Evolutionary conservation across 768 basidiomycete genomes (phyloP).

Genomic region (Chalciporus chontae): DNA sequence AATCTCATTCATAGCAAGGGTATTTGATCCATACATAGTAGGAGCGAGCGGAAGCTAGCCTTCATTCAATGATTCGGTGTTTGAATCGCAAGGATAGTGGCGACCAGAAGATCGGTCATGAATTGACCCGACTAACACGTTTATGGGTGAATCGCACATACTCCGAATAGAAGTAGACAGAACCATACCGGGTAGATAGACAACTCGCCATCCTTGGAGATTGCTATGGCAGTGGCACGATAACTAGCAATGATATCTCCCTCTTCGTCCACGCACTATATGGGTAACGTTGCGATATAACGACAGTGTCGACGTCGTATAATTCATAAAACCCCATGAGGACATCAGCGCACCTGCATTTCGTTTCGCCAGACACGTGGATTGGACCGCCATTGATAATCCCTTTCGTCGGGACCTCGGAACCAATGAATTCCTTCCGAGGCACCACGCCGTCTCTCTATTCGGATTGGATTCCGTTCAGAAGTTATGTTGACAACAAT

Average conservation of each 20-base stretch:
- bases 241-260: conserved; percentile 26
- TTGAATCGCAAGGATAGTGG: conserved; percentile 26
- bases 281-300: background rate
- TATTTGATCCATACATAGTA: background rate
- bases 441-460: conserved; percentile 11
- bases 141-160: background rate
- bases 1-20: background rate
- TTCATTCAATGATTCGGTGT: conserved; percentile 13
- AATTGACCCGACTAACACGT: conserved; percentile 18
- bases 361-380: conserved; percentile 11
- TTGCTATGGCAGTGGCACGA: conserved; percentile 20
- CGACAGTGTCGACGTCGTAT: background rate
- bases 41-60: background rate
- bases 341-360: conserved; percentile 22
- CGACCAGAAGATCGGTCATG: conserved; percentile 28
- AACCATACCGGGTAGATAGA: conserved; percentile 25
- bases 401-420: conserved; percentile 19
- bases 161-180: background rate
- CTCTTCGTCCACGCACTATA: conserved; percentile 17
- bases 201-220: conserved; percentile 27
- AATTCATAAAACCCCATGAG: background rate
- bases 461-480: conserved; percentile 3
- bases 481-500: conserved; percentile 15
- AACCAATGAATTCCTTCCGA: conserved; percentile 20
- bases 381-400: conserved; percentile 21